Evolutionary conservation across 345 rosid genomes (phyloP), one percentile per base, ranked within the genome.

Genomic region (Syzygium aromaticum): DNA sequence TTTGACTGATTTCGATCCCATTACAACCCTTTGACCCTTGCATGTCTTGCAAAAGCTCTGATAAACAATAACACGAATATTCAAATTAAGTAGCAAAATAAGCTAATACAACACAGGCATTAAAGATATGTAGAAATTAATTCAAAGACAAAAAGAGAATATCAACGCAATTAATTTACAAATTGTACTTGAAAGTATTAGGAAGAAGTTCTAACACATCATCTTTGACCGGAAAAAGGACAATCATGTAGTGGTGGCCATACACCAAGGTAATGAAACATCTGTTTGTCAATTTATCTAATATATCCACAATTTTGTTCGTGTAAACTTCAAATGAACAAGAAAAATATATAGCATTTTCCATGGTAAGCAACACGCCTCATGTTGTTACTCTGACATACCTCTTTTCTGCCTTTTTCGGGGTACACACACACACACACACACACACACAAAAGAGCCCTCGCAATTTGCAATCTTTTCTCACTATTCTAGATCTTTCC

Each of bases 41-140:
- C 99, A 98, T 77, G 98, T 90, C 91, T 91, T 95, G 97, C 99
- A 98, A 84, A 94, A 86, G 85, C 95, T 96, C 99, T 98, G 94
- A 88, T 46, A 85, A 52, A 89, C 27, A 38, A 54, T 40, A 53
- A 87, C 6, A 61, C 30, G 22, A 51, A 59, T 49, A 52, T 23
- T 64, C 57, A 8, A 85, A 85, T 49, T 10, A 73, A 73, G 49
- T 38, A 38, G 27, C 82, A 38, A 73, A 33, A 73, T 33, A 73
- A 73, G 82, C 49, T 73, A 73, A 25, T 38, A 57, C 13, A 57
- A 57, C 63, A 10, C n/a, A 57, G 28, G 63, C 5, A 57, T 23
- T 57, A 73, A 73, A 38, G 49, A 38, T 73, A 73, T 33, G 27
- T 9, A 73, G 49, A 73, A 19, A 33, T 73, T 73, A 73, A 73